phyloP scores from a whole-genome alignment of 768 basidiomycete species.

The Aureoboletus auriporus region DNA sequence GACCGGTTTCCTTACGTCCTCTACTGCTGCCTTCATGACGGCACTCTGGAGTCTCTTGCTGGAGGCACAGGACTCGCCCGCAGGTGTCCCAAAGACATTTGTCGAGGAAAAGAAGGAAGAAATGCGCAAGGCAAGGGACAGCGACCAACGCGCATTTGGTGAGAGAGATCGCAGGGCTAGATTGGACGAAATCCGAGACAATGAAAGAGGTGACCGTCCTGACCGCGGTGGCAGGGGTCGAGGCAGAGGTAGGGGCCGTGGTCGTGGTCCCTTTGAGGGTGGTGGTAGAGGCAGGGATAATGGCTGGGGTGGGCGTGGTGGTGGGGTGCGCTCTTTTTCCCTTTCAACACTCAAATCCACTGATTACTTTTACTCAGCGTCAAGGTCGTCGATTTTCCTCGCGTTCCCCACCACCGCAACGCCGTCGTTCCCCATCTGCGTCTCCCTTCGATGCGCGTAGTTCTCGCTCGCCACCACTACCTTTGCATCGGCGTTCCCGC shows the following conservation, averaged over 20 bases:
- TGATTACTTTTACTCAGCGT: slow-evolving; percentile 28
- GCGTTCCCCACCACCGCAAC: slow-evolving; percentile 45
- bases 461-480: slow-evolving; percentile 36
- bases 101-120: slow-evolving; percentile 92
- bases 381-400: slow-evolving; percentile 44
- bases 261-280: slow-evolving; percentile 46
- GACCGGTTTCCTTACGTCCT: slow-evolving; percentile 86
- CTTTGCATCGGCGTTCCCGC: slow-evolving; percentile 34
- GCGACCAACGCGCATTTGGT: slow-evolving; percentile 60
- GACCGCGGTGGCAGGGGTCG: slow-evolving; percentile 49
- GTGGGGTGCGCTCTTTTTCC: slow-evolving; percentile 34
- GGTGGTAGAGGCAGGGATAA: slow-evolving; percentile 48
- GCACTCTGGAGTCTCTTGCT: slow-evolving; percentile 89
- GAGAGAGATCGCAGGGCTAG: slow-evolving; percentile 67
- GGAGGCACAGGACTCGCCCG: slow-evolving; percentile 85
- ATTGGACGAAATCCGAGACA: slow-evolving; percentile 64
- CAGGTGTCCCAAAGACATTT: slow-evolving; percentile 87
- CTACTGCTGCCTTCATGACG: slow-evolving; percentile 84
- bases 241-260: slow-evolving; percentile 57
- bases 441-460: slow-evolving; percentile 35
- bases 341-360: not conserved
- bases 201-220: slow-evolving; percentile 46
- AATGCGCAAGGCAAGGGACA: slow-evolving; percentile 66
- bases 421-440: slow-evolving; percentile 40
- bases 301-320: slow-evolving; percentile 67